A percentile compares a stretch with the other conserved stretches of the same genome.
phyloP scores from a whole-genome alignment of 2,329 filamentous ascomycete species.

The Amesomyces nigricolor region DNA sequence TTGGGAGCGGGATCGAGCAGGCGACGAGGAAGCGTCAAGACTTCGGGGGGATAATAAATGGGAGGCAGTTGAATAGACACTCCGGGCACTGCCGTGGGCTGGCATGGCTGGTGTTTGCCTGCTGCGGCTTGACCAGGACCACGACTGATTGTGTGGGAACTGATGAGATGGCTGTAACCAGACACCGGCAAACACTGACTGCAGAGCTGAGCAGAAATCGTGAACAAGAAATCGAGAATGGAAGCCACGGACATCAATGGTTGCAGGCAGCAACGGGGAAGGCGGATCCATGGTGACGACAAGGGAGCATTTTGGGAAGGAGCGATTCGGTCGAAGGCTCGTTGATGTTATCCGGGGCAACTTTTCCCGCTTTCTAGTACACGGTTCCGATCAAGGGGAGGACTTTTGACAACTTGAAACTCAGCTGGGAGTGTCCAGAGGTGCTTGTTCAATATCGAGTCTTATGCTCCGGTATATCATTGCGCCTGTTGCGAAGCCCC shows the following conservation, averaged over 20 bases:
- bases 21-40: conserved; percentile 3
- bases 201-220: no score
- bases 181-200: no score
- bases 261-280: no score
- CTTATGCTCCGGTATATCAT: neutral
- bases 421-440: no score
- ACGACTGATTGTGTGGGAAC: no score
- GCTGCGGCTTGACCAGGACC: neutral
- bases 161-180: neutral
- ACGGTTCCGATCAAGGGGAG: neutral
- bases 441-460: neutral
- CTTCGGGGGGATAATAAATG: conserved; percentile 22
- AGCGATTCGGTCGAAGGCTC: neutral
- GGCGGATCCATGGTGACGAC: neutral
- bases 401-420: neutral
- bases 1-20: neutral
- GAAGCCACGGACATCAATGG: no score
- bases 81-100: conserved; percentile 10
- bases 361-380: no score
- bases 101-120: conserved; percentile 9
- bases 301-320: neutral
- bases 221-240: no score
- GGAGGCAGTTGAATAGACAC: conserved; percentile 22
- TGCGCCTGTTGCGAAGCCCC: conserved; percentile 8
- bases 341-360: no score